Evolutionary conservation across 2,329 filamentous ascomycete genomes (phyloP).

Genomic region (Byssoonygena ceratinophila): DNA sequence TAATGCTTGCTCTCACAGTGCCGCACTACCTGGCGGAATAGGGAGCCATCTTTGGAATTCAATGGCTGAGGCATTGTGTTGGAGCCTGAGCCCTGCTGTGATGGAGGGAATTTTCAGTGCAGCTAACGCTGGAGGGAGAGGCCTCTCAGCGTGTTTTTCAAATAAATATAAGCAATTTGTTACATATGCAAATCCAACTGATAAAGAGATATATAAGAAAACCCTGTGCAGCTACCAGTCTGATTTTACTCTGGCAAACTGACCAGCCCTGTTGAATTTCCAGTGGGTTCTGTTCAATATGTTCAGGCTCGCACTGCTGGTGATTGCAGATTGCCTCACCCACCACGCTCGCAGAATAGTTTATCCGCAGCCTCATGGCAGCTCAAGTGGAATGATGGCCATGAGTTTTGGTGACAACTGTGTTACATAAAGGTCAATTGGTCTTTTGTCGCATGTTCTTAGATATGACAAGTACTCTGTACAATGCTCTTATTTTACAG

Average conservation of each 20-base stretch:
- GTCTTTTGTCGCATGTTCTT: no score
- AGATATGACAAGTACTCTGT: no score
- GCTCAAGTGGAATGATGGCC: not conserved
- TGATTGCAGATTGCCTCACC: not conserved
- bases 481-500: not conserved
- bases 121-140: not conserved
- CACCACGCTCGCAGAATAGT: not conserved
- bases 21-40: slow-evolving; percentile 90
- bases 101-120: not conserved
- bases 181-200: no score
- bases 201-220: no score
- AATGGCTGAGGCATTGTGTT: slow-evolving; percentile 39
- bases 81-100: not conserved
- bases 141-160: not conserved
- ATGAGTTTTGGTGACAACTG: no score
- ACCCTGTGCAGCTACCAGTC: not conserved
- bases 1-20: slow-evolving; percentile 98
- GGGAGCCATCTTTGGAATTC: slow-evolving; percentile 74
- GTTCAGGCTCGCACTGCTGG: not conserved
- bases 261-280: not conserved
- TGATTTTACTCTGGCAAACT: not conserved
- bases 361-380: not conserved
- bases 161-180: not conserved
- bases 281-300: not conserved
- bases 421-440: no score